A percentile compares a stretch with the other conserved stretches of the same genome.
phyloP scores from a whole-genome alignment of 1,139 yeast species.

The Pichia sp. region DNA sequence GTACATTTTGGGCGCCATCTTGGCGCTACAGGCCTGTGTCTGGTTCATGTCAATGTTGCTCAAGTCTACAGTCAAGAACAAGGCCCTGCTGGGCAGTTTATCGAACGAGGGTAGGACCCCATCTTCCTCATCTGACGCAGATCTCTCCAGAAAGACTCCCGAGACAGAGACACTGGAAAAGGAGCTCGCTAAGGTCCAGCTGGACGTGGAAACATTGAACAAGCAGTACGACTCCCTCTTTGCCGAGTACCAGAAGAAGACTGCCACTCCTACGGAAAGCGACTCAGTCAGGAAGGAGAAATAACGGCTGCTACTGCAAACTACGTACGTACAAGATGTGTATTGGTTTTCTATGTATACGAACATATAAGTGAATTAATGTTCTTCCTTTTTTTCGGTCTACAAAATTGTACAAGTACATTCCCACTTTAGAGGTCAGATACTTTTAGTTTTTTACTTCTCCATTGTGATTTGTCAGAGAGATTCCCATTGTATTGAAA shows the following conservation, averaged over 20 bases:
- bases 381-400: background rate
- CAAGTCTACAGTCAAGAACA: conserved; percentile 55
- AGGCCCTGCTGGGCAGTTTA: conserved; percentile 36
- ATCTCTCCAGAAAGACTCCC: conserved; percentile 21
- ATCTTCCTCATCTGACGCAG: conserved; percentile 4
- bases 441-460: conserved; percentile 14
- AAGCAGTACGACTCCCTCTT: conserved; percentile 54
- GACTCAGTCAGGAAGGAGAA: conserved; percentile 5
- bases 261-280: conserved; percentile 21
- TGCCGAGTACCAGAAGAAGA: conserved; percentile 46
- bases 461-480: conserved; percentile 17
- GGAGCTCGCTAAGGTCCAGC: conserved; percentile 43
- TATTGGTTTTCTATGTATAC: background rate
- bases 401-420: background rate
- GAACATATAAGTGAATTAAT: background rate
- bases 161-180: conserved; percentile 18
- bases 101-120: conserved; percentile 20
- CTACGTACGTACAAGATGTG: background rate
- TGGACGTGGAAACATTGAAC: conserved; percentile 47
- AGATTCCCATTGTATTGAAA: conserved; percentile 19
- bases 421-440: background rate
- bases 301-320: background rate
- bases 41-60: conserved; percentile 54
- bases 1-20: conserved; percentile 66
- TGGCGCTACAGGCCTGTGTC: conserved; percentile 57